Percentiles rank a stretch among this genome's conserved stretches.
Evolutionary conservation across 495 filamentous ascomycete genomes (phyloP).

Genomic region (Aspergillus steynii): DNA sequence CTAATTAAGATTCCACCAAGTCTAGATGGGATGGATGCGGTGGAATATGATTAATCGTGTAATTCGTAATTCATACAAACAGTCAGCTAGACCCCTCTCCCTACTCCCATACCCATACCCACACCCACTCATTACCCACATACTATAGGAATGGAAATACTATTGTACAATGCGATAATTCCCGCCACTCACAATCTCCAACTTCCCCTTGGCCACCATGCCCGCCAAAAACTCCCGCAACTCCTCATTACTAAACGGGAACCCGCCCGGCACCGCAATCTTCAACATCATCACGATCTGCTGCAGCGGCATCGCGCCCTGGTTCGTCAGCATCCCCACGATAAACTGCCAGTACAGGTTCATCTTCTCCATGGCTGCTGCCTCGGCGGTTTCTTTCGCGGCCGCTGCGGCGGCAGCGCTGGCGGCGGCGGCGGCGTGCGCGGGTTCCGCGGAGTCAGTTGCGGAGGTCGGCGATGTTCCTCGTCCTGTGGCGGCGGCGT

Average conservation of each 20-base stretch:
- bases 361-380: constrained; percentile 70
- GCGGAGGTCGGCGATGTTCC: constrained; percentile 21
- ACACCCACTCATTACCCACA: too few species aligned
- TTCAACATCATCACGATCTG: constrained; percentile 92
- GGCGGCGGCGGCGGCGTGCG: constrained; percentile 46
- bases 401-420: constrained; percentile 52
- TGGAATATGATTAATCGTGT: neutral
- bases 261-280: constrained; percentile 82
- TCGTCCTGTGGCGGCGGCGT: constrained; percentile 28
- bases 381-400: constrained; percentile 46
- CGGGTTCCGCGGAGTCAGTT: constrained; percentile 28
- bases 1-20: too few species aligned
- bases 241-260: constrained; percentile 76
- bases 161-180: constrained; percentile 60
- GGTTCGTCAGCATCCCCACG: constrained; percentile 90
- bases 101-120: too few species aligned
- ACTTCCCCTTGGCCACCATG: constrained; percentile 68
- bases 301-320: constrained; percentile 73
- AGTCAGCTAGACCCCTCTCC: too few species aligned
- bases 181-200: constrained; percentile 71
- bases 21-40: too few species aligned
- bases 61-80: constrained; percentile 11
- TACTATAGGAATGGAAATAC: neutral
- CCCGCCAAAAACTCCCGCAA: constrained; percentile 73
- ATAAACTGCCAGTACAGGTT: constrained; percentile 89